Conservation (phyloP, 495 filamentous ascomycete species). For the Hyaloscypha bicolor region DNA sequence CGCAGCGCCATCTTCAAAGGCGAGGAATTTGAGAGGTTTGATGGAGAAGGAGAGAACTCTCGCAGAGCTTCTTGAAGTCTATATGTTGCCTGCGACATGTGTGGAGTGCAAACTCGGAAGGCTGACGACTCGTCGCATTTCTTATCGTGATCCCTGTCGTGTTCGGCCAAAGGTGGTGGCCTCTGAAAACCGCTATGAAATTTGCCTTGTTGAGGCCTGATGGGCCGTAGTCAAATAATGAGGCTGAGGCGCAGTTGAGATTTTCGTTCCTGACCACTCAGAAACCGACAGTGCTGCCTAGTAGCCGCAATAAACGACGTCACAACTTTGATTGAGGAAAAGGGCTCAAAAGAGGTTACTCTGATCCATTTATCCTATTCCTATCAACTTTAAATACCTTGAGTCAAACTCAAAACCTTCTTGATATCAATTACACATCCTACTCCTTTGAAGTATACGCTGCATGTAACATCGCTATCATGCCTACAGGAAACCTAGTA, state of each 20-base stretch:
- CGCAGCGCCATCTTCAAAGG: too few species aligned
- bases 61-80: too few species aligned
- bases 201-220: background rate
- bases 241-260: slow-evolving; percentile 12
- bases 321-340: slow-evolving; percentile 23
- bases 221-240: background rate
- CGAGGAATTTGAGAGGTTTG: too few species aligned
- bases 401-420: background rate
- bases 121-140: background rate
- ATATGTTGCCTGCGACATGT: too few species aligned
- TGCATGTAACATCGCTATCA: background rate
- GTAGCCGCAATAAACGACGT: slow-evolving; percentile 20
- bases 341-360: slow-evolving; percentile 21
- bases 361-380: slow-evolving; percentile 20
- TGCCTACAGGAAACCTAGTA: too few species aligned
- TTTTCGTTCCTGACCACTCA: slow-evolving; percentile 18
- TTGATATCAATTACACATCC: background rate
- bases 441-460: background rate
- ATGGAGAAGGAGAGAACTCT: too few species aligned
- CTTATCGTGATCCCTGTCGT: background rate
- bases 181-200: slow-evolving; percentile 18
- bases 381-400: slow-evolving; percentile 15
- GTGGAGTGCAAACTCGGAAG: slow-evolving; percentile 2
- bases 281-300: slow-evolving; percentile 23
- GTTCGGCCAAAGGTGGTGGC: background rate